Conservation (phyloP, 2,329 filamentous ascomycete species). For the Fulvia fulva region DNA sequence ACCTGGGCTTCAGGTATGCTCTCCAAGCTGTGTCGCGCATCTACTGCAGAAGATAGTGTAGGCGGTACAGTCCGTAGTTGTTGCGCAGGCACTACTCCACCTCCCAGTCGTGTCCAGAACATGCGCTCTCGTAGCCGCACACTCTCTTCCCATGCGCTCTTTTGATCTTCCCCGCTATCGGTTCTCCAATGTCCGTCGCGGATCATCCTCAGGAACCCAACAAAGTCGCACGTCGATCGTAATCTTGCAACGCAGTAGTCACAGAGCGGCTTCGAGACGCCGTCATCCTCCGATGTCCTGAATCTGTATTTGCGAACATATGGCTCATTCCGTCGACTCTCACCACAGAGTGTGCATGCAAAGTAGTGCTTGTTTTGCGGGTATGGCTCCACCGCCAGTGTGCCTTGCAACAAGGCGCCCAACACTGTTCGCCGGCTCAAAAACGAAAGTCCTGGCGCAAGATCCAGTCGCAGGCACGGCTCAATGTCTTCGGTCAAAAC, state of each 20-base stretch:
- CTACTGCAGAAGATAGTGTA: constrained; percentile 13
- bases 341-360: constrained; percentile 85
- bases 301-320: constrained; percentile 83
- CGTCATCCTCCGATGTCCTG: constrained; percentile 79
- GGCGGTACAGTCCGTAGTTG: constrained; percentile 9
- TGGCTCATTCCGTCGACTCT: constrained; percentile 65
- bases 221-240: constrained; percentile 84
- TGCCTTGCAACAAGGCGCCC: constrained; percentile 77
- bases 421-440: constrained; percentile 81
- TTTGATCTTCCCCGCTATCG: constrained; percentile 77
- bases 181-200: constrained; percentile 89
- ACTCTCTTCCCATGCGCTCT: constrained; percentile 90
- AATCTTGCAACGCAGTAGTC: constrained; percentile 80
- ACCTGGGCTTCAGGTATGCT: constrained; percentile 19
- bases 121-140: constrained; percentile 86
- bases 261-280: constrained; percentile 83
- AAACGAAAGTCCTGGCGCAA: constrained; percentile 89
- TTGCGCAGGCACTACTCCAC: constrained; percentile 73
- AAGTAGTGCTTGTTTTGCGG: constrained; percentile 53
- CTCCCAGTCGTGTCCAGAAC: constrained; percentile 94
- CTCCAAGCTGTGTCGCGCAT: constrained; percentile 17
- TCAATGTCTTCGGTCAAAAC: constrained; percentile 87
- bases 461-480: constrained; percentile 83
- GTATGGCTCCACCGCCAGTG: constrained; percentile 84
- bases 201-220: constrained; percentile 85